Evolutionary conservation across 345 rosid species (phyloP).

Genomic region (Cardamine resedifolia): DNA sequence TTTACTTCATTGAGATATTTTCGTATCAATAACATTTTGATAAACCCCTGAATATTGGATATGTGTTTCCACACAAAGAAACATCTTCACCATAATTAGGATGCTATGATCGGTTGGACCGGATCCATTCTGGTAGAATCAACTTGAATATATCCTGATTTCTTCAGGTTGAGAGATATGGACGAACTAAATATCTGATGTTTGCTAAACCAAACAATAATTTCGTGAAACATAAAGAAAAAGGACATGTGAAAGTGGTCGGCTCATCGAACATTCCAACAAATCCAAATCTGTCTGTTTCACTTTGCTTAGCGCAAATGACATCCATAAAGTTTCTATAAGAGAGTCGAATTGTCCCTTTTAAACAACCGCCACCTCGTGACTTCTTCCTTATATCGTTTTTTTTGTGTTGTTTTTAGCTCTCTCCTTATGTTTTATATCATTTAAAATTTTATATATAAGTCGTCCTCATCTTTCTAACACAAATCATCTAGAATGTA

Average conservation of each 20-base stretch:
- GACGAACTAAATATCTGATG: not conserved
- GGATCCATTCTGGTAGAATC: not conserved
- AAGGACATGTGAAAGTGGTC: not conserved
- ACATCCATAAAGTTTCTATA: not conserved
- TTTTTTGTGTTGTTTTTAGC: not conserved
- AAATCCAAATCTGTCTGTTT: conserved; percentile 4
- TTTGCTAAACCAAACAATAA: not conserved
- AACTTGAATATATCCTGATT: not conserved
- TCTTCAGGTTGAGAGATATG: not conserved
- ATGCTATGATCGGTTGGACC: not conserved
- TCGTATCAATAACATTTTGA: conserved; percentile 4
- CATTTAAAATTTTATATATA: not conserved
- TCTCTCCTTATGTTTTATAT: not conserved
- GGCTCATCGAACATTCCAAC: not conserved
- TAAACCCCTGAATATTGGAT: not conserved
- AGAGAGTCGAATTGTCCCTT: conserved; percentile 15
- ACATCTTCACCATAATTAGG: not conserved
- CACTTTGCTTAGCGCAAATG: not conserved
- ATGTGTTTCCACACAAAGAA: conserved; percentile 9
- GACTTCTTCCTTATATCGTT: not conserved
- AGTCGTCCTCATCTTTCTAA: not conserved
- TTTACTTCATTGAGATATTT: conserved; percentile 11
- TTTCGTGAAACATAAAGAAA: not conserved
- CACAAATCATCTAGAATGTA: not conserved
- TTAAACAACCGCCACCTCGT: conserved; percentile 4